phyloP scores from a whole-genome alignment of 148 eudicot genomes.

The Chenopodium suecicum region DNA sequence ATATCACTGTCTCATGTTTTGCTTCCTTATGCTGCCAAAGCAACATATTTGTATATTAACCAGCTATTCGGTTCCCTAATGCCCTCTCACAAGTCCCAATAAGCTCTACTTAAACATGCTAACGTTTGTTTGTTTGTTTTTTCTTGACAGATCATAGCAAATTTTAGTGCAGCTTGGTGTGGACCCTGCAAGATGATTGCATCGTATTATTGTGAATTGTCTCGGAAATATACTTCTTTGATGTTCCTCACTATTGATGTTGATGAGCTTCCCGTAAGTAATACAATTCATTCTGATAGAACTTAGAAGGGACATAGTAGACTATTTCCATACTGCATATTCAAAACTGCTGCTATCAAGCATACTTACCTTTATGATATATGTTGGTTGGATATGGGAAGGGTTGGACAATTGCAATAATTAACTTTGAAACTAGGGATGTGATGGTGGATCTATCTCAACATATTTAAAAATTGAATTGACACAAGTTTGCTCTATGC shows the following conservation, averaged over 20 bases:
- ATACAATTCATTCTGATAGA: not conserved
- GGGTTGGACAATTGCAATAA: not conserved
- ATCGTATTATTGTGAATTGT: slow-evolving; percentile 69
- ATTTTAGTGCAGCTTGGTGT: slow-evolving; percentile 97
- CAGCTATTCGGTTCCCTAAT: not conserved
- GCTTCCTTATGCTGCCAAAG: not conserved
- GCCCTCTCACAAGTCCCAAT: not conserved
- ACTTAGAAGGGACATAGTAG: not conserved
- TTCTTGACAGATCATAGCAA: slow-evolving; percentile 74
- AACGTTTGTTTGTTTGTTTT: not conserved
- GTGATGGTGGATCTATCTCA: not conserved
- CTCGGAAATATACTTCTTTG: slow-evolving; percentile 68
- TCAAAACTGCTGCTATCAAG: not conserved
- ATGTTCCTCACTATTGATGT: slow-evolving; percentile 87
- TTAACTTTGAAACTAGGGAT: not conserved
- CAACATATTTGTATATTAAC: not conserved
- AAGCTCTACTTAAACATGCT: not conserved
- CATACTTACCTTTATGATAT: not conserved
- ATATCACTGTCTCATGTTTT: not conserved
- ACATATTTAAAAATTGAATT: not conserved
- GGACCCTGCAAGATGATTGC: slow-evolving; percentile 95
- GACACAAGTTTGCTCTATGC: not conserved
- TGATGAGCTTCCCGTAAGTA: slow-evolving; percentile 86
- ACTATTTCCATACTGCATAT: not conserved
- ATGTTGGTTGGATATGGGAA: not conserved